phyloP scores from a whole-genome alignment of 2,329 filamentous ascomycete species.

The Colletotrichum truncatum region DNA sequence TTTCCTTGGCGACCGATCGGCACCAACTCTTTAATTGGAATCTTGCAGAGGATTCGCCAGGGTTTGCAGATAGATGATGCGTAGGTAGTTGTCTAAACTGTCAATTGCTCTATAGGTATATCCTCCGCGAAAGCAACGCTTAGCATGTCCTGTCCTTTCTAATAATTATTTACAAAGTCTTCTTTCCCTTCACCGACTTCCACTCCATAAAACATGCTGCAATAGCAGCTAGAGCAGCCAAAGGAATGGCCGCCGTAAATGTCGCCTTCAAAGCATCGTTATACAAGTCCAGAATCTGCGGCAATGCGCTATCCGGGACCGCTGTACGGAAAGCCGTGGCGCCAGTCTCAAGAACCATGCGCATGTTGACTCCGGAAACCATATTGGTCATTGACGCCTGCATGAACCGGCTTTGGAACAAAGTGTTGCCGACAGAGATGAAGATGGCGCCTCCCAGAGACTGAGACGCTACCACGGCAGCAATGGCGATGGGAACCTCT shows the following conservation, averaged over 20 bases:
- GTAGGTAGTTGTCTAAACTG: no score
- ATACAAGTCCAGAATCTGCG: slow-evolving; percentile 64
- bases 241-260: slow-evolving; percentile 44
- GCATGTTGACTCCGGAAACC: slow-evolving; percentile 18
- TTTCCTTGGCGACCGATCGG: background rate
- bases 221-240: slow-evolving; percentile 18
- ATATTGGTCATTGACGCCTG: slow-evolving; percentile 36
- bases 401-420: slow-evolving; percentile 46
- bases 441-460: slow-evolving; percentile 53
- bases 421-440: slow-evolving; percentile 51
- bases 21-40: background rate
- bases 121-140: background rate
- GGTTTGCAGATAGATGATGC: no score
- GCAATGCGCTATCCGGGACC: slow-evolving; percentile 56
- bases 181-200: slow-evolving; percentile 13
- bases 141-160: background rate
- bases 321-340: slow-evolving; percentile 60
- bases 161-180: background rate
- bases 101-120: background rate
- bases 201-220: slow-evolving; percentile 26
- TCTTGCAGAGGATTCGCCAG: no score
- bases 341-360: slow-evolving; percentile 45
- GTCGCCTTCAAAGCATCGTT: slow-evolving; percentile 68
- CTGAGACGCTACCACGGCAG: slow-evolving; percentile 43
- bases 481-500: slow-evolving; percentile 38